Base-by-base conservation (phyloP, 805 yeast genomes). In the Wickerhamomyces xylosicus region DNA sequence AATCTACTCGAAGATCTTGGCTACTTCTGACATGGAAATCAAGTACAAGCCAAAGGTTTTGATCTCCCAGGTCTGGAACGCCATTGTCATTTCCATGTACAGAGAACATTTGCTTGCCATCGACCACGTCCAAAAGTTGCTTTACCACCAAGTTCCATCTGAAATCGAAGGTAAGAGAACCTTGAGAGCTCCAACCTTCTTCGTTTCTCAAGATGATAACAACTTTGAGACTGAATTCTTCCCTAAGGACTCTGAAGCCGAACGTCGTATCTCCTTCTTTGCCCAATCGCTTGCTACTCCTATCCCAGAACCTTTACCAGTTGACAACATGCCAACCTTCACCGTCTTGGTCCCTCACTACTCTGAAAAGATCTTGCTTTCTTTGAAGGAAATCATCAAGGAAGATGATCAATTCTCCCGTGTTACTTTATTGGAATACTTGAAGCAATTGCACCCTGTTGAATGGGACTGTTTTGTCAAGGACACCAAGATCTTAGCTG, bases 251-350 rank as follows among this genome's bases (percentile, higher is more conserved):
- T 86, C 96, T 34, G 99, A 92, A 66, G 98, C 99, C 47, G 98
- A 94, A 70, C 89, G 98, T 72, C 92, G 99, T 74, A 89, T 92
- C 53, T 85, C 97, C 43, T 92, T 94, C 83, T 92, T 92, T 69
- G 99, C 99, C 43, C 98, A 92, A 66, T 89, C 97, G 10, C 72
- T 92, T 64, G 94, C 98, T 38, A 92, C 98, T 43, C 98, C 98
- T 52, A 89, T 92, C 54, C 95, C 96, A 47, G 98, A 92, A 68
- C 97, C 99, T 46, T 72, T 92, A 58, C 98, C 99, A 34, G 97
- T 94, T 51, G 98, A 92, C 65, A 90, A 90, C 72, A 92, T 92
- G 98, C 99, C 99, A 48, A 90, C 97, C 11, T 92, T 92, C 64
- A 89, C 98, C 31, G 97, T 92, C 18, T 70, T 90, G 63, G 83